These are phyloP conservation scores for Blastosporella zonata DNA, from an alignment of 1,284 basidiomycete genomes.

Conservation along the genomic window DNA sequence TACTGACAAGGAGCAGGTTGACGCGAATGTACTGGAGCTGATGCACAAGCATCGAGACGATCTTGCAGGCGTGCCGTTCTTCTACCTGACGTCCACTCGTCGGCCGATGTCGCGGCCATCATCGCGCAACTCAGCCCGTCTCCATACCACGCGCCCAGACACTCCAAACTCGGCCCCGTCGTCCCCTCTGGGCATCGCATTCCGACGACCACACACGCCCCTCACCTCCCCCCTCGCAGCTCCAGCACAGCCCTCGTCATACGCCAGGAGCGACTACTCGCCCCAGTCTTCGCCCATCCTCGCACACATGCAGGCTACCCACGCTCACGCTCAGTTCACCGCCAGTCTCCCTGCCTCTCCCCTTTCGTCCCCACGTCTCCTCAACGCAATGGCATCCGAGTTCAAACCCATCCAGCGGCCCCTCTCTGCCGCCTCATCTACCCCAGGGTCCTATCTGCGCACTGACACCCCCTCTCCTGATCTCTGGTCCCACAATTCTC, in stretches of 20 bases:
- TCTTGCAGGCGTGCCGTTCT: conserved; percentile 75
- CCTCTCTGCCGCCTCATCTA: conserved; percentile 68
- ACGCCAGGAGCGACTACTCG: conserved; percentile 55
- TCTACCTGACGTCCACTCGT: conserved; percentile 74
- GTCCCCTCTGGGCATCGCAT: conserved; percentile 67
- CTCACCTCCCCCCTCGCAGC: conserved; percentile 65
- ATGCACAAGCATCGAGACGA: conserved; percentile 88
- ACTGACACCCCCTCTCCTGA: conserved; percentile 78
- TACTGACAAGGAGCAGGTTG: conserved; percentile 45
- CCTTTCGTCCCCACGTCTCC: conserved; percentile 54
- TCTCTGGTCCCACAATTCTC: conserved; percentile 74
- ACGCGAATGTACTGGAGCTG: conserved; percentile 76
- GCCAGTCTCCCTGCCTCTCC: conserved; percentile 68
- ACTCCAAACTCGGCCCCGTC: conserved; percentile 69
- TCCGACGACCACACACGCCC: conserved; percentile 76
- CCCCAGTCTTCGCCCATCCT: conserved; percentile 71
- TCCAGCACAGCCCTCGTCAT: conserved; percentile 49
- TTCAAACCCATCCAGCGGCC: conserved; percentile 66
- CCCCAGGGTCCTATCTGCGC: conserved; percentile 58
- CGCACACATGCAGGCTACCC: conserved; percentile 48
- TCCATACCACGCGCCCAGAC: conserved; percentile 61
- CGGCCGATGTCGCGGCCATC: conserved; percentile 79
- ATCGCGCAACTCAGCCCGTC: conserved; percentile 67
- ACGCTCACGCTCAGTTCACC: conserved; percentile 55
- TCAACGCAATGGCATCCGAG: conserved; percentile 56